Conservation (phyloP, 768 basidiomycete species). For the Auriscalpium orientale region DNA sequence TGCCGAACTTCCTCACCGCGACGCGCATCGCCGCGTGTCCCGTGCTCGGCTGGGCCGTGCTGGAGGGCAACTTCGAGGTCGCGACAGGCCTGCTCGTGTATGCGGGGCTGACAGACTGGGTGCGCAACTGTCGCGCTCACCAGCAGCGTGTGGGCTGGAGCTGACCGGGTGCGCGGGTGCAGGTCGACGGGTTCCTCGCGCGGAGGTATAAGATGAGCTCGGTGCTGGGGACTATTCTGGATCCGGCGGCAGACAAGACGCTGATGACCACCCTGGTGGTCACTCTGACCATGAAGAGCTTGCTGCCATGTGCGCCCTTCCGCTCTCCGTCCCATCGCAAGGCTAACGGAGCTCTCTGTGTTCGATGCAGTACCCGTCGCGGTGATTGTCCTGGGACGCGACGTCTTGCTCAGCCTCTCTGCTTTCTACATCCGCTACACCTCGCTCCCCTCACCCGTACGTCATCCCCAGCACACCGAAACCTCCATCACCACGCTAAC, state of each 20-base stretch:
- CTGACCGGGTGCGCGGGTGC: slow-evolving; percentile 5
- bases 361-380: slow-evolving; percentile 69
- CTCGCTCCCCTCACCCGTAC: slow-evolving; percentile 78
- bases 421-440: slow-evolving; percentile 94
- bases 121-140: slow-evolving; percentile 22
- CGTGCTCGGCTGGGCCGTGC: slow-evolving; percentile 82
- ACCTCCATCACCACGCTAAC: not conserved
- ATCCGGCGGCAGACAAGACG: slow-evolving; percentile 95
- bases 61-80: slow-evolving; percentile 69
- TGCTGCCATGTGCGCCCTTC: slow-evolving; percentile 64
- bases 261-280: slow-evolving; percentile 91
- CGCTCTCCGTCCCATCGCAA: not conserved
- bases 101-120: slow-evolving; percentile 89
- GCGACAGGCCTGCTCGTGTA: slow-evolving; percentile 83
- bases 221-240: slow-evolving; percentile 92
- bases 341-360: not conserved
- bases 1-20: slow-evolving; percentile 84
- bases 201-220: slow-evolving; percentile 79
- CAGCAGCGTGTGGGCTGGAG: not conserved
- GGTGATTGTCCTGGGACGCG: slow-evolving; percentile 80
- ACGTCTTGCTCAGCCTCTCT: slow-evolving; percentile 75
- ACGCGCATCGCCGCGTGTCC: slow-evolving; percentile 89
- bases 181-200: slow-evolving; percentile 92
- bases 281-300: slow-evolving; percentile 73
- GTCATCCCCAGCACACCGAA: slow-evolving; percentile 21